Percentiles rank a stretch among this genome's conserved stretches.
These are phyloP conservation scores for Arabidopsis hybrid DNA, from an alignment of 441 rosid species.

Conservation along the genomic window DNA sequence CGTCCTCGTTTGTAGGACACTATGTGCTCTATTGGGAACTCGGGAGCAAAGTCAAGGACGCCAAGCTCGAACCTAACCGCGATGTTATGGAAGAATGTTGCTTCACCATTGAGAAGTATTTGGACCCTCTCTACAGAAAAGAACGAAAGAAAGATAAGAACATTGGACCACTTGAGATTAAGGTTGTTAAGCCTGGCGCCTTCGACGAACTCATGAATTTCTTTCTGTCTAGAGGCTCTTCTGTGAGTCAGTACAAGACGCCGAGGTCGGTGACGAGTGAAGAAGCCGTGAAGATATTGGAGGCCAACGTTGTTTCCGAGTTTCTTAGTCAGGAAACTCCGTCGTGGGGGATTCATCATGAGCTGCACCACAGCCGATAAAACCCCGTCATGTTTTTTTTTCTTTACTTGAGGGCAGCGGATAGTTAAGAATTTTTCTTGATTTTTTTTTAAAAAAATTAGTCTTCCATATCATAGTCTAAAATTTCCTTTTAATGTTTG, in stretches of 20 bases:
- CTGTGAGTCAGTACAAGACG: conserved; percentile 79
- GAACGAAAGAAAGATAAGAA: conserved; percentile 59
- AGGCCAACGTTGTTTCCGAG: conserved; percentile 54
- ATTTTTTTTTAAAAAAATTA: too few species aligned
- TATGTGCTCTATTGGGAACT: conserved; percentile 82
- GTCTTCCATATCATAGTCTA: too few species aligned
- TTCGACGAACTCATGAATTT: conserved; percentile 75
- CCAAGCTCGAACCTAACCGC: conserved; percentile 37
- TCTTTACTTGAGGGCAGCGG: too few species aligned
- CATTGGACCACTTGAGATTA: conserved; percentile 72
- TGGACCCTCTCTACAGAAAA: conserved; percentile 60
- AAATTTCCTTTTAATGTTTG: too few species aligned
- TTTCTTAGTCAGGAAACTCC: conserved; percentile 51
- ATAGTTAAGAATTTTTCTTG: too few species aligned
- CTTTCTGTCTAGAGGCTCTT: conserved; percentile 63
- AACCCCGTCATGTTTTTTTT: neutral
- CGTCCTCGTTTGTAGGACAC: conserved; percentile 64
- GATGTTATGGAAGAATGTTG: conserved; percentile 66
- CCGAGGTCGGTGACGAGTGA: conserved; percentile 66
- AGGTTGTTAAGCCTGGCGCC: conserved; percentile 62
- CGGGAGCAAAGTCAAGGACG: conserved; percentile 44
- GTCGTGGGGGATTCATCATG: conserved; percentile 35
- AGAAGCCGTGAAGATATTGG: conserved; percentile 54
- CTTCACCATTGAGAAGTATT: conserved; percentile 56
- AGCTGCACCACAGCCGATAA: conserved; percentile 23